Percentiles rank a stretch among this genome's conserved stretches.
Conservation (phyloP, 345 rosid species). For the Moricandia moricandioides region DNA sequence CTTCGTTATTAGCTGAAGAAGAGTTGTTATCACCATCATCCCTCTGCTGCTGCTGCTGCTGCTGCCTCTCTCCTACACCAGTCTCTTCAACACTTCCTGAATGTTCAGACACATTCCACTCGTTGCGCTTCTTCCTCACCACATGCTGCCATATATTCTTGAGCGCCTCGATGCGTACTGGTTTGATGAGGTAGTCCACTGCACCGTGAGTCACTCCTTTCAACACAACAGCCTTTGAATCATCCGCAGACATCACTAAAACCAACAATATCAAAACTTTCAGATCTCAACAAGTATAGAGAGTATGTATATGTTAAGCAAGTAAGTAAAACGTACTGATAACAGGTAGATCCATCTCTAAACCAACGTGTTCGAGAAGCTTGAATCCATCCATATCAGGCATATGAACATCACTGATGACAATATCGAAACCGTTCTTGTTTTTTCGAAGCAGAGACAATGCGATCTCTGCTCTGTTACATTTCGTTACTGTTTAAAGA, state of each 20-base stretch:
- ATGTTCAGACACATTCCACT: constrained; percentile 54
- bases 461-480: constrained; percentile 61
- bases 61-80: constrained; percentile 45
- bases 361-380: constrained; percentile 62
- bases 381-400: constrained; percentile 90
- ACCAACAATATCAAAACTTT: constrained; percentile 8
- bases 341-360: constrained; percentile 89
- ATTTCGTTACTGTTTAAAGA: constrained; percentile 69
- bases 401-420: constrained; percentile 85
- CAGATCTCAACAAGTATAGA: not conserved
- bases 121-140: constrained; percentile 56
- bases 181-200: constrained; percentile 72
- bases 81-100: constrained; percentile 55
- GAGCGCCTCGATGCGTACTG: constrained; percentile 65
- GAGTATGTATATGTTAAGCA: not conserved
- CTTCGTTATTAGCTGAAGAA: constrained; percentile 63
- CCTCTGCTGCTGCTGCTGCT: constrained; percentile 36
- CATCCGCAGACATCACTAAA: constrained; percentile 94
- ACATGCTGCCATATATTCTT: constrained; percentile 92
- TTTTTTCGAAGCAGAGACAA: constrained; percentile 52
- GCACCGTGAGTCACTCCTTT: constrained; percentile 93
- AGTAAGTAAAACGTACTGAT: constrained; percentile 64
- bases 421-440: constrained; percentile 60
- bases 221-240: constrained; percentile 58
- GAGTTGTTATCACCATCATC: constrained; percentile 68